Base-by-base conservation (phyloP, 2,329 filamentous ascomycete genomes). In the Hypoxylon sp. region DNA sequence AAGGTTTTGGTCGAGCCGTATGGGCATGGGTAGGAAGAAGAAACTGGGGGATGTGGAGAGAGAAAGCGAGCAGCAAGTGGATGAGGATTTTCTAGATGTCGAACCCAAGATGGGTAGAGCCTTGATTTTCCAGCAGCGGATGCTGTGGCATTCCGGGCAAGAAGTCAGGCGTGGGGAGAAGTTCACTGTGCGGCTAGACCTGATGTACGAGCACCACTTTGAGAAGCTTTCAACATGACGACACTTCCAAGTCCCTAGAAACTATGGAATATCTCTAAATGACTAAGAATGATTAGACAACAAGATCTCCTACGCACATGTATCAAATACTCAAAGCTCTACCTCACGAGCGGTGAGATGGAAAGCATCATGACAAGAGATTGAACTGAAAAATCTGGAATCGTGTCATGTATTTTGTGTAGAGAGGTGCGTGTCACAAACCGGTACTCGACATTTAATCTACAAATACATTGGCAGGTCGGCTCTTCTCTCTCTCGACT, bases 91-190 rank as follows among this genome's bases (percentile, higher is more conserved):
- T 68, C 51, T 79, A 9, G 76, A 79, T 69, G 61, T 79, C 24
- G 72, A 74, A 29, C 75, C 77, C 33, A 78, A 73, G 61, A 59
- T 71, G 26, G 76, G 78, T 4, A 75, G 73, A 31, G 75, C 78
- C 5, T 50, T 79, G 33, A 35, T 78, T 6, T 79, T 79, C 62
- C 77, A 79, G 52, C 76, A 79, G 66, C 70, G 76, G 26, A 76
- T 76, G 73, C 29, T 79, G 14, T 75, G 75, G 72, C 77, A 79
- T 70, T 77, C 75, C 5, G 77, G 78, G 4, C 74, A 79, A 61
- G 67, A 75, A 51, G 76, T 78, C 11, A 73, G 70, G 37, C 69
- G 56, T 33, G 77, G 77, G 6, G 74, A 75, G 60, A 79, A 78
- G 69, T 75, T 73, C 39, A 78, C 77, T 2, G 71, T 78, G 54